Percentiles rank a stretch among this genome's conserved stretches.
These are phyloP conservation scores for Plantago ovata DNA, from an alignment of 257 asterid species.

Conservation along the genomic window DNA sequence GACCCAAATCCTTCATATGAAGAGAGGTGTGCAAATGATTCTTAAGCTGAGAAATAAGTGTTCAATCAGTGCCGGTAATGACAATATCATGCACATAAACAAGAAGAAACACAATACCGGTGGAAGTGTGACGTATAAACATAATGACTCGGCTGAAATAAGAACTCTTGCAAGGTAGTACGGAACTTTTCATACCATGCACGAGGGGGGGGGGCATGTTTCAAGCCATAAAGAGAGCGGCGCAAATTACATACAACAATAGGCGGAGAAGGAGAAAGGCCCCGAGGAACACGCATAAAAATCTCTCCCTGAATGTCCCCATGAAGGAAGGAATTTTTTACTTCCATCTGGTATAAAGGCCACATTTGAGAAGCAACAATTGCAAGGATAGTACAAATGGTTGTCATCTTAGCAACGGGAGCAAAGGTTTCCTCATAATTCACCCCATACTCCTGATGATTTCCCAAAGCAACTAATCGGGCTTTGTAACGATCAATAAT, in stretches of 20 bases:
- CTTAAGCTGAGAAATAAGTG: background rate
- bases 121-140: background rate
- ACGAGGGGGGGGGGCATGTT: background rate
- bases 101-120: background rate
- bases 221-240: background rate
- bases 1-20: slow-evolving; percentile 9
- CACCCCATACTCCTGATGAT: slow-evolving; percentile 12
- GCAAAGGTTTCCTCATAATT: slow-evolving; percentile 7
- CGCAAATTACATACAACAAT: background rate
- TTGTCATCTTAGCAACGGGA: background rate
- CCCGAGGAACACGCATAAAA: too few relatives aligned
- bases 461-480: background rate
- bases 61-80: background rate
- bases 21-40: background rate
- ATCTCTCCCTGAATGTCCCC: too few relatives aligned
- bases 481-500: background rate
- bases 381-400: background rate
- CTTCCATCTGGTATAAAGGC: background rate
- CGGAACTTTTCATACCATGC: slow-evolving; percentile 7
- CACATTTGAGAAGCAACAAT: background rate
- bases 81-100: background rate
- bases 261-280: too few relatives aligned
- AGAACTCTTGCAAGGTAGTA: background rate
- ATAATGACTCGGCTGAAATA: background rate
- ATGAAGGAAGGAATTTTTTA: slow-evolving; percentile 11